Base-by-base conservation (phyloP, 768 basidiomycete species). In the Mycena latifolia region DNA sequence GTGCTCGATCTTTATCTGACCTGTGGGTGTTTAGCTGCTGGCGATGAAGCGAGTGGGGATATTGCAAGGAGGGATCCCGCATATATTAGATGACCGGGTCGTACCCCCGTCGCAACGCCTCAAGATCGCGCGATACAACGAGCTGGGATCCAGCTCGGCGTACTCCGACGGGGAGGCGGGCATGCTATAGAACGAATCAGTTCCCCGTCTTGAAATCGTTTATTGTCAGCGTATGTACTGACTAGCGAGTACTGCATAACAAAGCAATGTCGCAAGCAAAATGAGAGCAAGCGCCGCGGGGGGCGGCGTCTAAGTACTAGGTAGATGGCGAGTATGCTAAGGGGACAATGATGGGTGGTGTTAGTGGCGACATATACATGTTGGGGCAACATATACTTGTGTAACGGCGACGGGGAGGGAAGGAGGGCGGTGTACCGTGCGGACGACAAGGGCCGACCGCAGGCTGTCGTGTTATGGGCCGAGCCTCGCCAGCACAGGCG, bases 31-130 rank as follows among this genome's bases (percentile, higher is more conserved):
- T 0, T 56, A 85, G 81, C 76, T 90, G 27, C 80, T 90, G n/a
- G 84, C 88, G 2, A 88, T 88, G 87, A 88, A 88, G 79, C 85
- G 89, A 28, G 88, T 89, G 60, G 89, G 87, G 64, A 79, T 87
- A 55, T 77, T 90, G 25, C 82, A 84, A 55, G 87, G 86, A 46
- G 88, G 89, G 70, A 81, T 84, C 71, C 85, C 86, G 12, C 86
- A 84, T 27, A 87, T 84, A 2, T 63, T 85, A 7, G 86, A 89
- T 62, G 89, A 91, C 35, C 87, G 87, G 74, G 75, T 79, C 0
- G 84, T 93, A 24, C 92, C 93, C 12, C 92, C 92, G 1, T 86
- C 86, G 57, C 92, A 94, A 72, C 83, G 88, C 29, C 84, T 92
- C 35, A 86, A 86, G 64, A 90, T 94, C 67, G 87, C 88, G 11